Evolutionary conservation across 2,329 filamentous ascomycete species (phyloP).

Genomic region (Neonectria magnoliae): DNA sequence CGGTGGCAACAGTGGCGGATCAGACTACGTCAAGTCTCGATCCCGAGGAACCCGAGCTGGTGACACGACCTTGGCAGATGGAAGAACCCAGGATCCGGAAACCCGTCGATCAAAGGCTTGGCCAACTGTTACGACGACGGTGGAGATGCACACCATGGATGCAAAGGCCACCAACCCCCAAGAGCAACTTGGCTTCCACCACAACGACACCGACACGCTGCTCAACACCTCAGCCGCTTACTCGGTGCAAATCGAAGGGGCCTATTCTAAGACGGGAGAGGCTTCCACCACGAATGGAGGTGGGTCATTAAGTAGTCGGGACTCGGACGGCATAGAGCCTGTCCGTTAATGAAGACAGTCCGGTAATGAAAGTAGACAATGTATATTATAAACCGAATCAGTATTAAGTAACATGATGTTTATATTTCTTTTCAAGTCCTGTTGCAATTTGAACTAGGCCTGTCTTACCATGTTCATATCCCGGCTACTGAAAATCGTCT

Average conservation of each 20-base stretch:
- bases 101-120: slow-evolving; percentile 10
- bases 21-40: slow-evolving; percentile 5
- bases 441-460: too few species aligned
- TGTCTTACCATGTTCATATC: too few species aligned
- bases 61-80: slow-evolving; percentile 1
- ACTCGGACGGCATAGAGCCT: slow-evolving; percentile 13
- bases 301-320: slow-evolving; percentile 14
- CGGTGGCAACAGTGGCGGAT: not conserved
- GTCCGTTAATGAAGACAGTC: not conserved
- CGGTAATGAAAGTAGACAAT: not conserved
- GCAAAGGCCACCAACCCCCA: not conserved
- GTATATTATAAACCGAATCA: not conserved
- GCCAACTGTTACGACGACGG: slow-evolving; percentile 19
- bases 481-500: too few species aligned
- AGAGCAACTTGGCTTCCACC: slow-evolving; percentile 15
- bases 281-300: slow-evolving; percentile 8
- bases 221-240: slow-evolving; percentile 14
- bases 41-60: slow-evolving; percentile 12
- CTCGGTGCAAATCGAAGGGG: slow-evolving; percentile 18
- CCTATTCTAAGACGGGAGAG: slow-evolving; percentile 1
- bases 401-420: not conserved
- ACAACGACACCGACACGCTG: slow-evolving; percentile 21
- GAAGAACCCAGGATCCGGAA: not conserved
- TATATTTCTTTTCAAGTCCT: too few species aligned
- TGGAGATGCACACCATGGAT: slow-evolving; percentile 22